These are phyloP conservation scores for Bipolaris oryzae DNA, from an alignment of 2,329 filamentous ascomycete genomes.

Conservation along the genomic window DNA sequence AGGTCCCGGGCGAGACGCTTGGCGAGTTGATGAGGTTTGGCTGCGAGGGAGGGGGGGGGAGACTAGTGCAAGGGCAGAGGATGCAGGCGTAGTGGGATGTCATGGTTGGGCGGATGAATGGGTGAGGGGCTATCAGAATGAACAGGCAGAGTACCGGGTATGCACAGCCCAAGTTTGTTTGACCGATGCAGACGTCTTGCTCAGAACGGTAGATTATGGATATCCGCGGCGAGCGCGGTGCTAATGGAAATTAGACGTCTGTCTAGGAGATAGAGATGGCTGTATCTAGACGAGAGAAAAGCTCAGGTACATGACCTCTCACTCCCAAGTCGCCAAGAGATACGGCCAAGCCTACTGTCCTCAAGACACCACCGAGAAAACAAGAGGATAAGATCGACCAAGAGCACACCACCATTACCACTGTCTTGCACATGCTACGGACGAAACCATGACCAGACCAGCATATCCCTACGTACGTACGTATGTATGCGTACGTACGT, in stretches of 20 bases:
- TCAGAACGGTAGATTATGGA: neutral
- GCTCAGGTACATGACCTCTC: neutral
- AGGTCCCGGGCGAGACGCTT: neutral
- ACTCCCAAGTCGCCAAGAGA: neutral
- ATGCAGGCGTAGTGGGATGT: neutral
- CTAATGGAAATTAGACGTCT: neutral
- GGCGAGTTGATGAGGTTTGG: neutral
- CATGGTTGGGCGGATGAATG: neutral
- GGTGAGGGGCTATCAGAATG: neutral
- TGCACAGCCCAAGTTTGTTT: neutral
- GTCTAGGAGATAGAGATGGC: neutral
- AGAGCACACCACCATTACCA: neutral
- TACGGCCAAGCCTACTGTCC: neutral
- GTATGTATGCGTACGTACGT: no score
- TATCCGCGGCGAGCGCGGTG: neutral
- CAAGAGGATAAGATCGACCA: neutral
- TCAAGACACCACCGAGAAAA: neutral
- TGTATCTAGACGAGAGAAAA: neutral
- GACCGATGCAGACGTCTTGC: neutral
- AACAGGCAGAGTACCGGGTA: neutral
- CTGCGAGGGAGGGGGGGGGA: neutral
- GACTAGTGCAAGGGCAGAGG: neutral
- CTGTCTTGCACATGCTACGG: neutral
- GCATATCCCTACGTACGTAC: neutral
- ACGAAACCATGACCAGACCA: neutral